Evolutionary conservation across 2,329 filamentous ascomycete species (phyloP), one percentile per base, ranked within the genome.

Genomic region (Xylaria sp.): DNA sequence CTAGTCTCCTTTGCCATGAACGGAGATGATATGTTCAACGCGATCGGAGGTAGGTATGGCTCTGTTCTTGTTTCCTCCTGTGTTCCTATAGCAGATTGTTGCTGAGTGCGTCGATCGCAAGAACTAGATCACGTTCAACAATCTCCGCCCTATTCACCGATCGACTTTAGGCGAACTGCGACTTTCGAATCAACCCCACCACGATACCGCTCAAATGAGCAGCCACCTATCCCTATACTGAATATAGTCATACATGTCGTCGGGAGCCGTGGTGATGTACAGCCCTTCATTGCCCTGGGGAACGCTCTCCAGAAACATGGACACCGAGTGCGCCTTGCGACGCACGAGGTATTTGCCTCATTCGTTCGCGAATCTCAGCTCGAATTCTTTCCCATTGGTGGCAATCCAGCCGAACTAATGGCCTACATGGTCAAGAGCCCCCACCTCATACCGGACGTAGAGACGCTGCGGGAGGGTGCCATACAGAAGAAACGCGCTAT

Each of bases 381-480:
- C 13, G 89, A 92, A 64, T 92, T 91, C 70, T 91, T 89, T 70
- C 82, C 75, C 57, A 89, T 91, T 47, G 88, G 88, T n/a, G 89
- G 88, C 2, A 87, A 92, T 67, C 89, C 89, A 1, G 81, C 85
- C 1, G 83, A 89, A 64, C 76, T 91, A 40, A 92, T 91, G 89
- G 90, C 91, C 1, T 75, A 73, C 57, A 75, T 75, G 73, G 73
- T 75, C 8, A 69, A 67, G 47, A 75, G 74, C 18, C 73, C 74
- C 0, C 71, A 73, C 0, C 54, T 76, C 7, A 45, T 76, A n/a
- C 74, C 74, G 1, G 70, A 60, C 39, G 63, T 69, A 16, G 61
- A 70, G 43, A 74, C 69, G 34, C 54, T 75, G 18, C 69, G 60
- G 26, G 72, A 63, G 1, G 74, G 74, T 5, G 74, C 74, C 19